Evolutionary conservation across 345 rosid species (phyloP).

Genomic region (Salix suchowensis): DNA sequence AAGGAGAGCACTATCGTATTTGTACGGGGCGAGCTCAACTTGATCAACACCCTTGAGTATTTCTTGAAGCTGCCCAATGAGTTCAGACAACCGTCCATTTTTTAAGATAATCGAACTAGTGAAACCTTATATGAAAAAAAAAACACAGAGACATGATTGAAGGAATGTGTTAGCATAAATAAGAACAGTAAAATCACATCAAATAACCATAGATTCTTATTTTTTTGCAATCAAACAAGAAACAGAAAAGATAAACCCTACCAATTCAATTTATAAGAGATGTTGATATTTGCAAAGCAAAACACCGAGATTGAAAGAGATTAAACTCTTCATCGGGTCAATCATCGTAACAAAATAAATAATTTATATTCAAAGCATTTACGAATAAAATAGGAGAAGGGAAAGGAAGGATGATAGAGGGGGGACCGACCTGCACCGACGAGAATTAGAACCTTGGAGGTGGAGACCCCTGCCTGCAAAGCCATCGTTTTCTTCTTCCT

Average conservation of each 20-base stretch:
- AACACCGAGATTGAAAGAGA: neutral
- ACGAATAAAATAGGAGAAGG: neutral
- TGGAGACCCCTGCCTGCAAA: constrained; percentile 72
- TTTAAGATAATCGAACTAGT: constrained; percentile 66
- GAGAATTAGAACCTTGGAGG: constrained; percentile 75
- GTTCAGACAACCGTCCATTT: constrained; percentile 71
- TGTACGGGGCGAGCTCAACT: constrained; percentile 47
- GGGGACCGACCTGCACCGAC: constrained; percentile 66
- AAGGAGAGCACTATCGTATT: constrained; percentile 52
- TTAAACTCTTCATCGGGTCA: neutral
- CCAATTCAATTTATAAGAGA: neutral
- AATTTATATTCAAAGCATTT: neutral
- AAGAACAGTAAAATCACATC: neutral
- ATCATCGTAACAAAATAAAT: neutral
- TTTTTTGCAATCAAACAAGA: neutral
- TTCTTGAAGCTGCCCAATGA: constrained; percentile 75
- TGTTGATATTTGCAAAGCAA: neutral
- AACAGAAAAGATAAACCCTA: neutral
- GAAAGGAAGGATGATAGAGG: neutral
- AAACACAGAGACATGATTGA: neutral
- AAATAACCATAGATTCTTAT: neutral
- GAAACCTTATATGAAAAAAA: constrained; percentile 42
- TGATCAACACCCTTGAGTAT: constrained; percentile 69
- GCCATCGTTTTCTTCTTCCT: constrained; percentile 46
- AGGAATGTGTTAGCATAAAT: neutral